Percentiles rank a stretch among this genome's conserved stretches.
Conservation (phyloP, 129 eudicot species). For the Saposhnikovia divaricata region DNA sequence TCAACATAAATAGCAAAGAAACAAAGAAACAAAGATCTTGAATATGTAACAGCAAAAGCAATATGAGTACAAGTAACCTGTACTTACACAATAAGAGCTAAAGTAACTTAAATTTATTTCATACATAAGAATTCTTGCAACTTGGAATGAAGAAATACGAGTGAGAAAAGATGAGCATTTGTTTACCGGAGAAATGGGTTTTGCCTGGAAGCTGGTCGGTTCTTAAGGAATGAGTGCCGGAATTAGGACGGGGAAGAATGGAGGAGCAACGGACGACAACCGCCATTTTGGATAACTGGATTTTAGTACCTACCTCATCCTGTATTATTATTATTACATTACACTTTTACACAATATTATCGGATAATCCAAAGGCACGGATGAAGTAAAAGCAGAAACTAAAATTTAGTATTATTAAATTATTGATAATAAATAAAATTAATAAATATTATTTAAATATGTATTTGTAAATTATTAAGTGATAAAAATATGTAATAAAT, state of each 20-base stretch:
- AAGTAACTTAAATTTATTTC: neutral
- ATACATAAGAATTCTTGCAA: neutral
- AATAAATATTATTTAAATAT: too few species aligned
- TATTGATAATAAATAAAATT: too few species aligned
- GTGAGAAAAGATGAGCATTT: neutral
- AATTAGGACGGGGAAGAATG: neutral
- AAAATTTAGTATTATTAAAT: too few species aligned
- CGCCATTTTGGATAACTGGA: constrained; percentile 3
- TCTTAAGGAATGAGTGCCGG: neutral
- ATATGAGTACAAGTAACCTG: neutral
- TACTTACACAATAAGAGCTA: neutral
- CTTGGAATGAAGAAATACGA: neutral
- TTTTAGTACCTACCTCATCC: neutral
- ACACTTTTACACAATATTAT: too few species aligned
- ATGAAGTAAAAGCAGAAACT: too few species aligned
- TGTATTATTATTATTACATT: too few species aligned
- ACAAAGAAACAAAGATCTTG: constrained; percentile 23
- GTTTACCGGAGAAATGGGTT: neutral
- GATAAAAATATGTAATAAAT: too few species aligned
- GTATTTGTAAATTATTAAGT: too few species aligned
- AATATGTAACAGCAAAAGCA: constrained; percentile 14
- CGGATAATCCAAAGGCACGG: too few species aligned
- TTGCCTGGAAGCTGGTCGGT: neutral
- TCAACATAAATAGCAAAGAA: constrained; percentile 12
- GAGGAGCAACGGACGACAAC: constrained; percentile 9